Conservation (phyloP, 2,329 filamentous ascomycete species). For the Acrodontium crateriforme region DNA sequence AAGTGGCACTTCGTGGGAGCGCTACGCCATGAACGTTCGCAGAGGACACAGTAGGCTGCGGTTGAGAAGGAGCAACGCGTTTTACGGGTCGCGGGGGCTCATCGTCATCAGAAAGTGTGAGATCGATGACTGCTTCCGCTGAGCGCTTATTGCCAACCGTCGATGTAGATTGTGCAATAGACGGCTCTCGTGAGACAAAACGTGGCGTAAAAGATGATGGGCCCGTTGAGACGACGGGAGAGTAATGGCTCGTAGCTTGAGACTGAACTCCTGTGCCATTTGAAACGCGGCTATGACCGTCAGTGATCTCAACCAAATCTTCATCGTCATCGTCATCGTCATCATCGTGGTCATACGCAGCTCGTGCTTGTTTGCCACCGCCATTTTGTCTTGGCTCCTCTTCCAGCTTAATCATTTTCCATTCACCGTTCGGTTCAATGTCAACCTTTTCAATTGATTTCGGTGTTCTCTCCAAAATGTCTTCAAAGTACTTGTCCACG, state of each 20-base stretch:
- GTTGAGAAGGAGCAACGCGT: too few relatives aligned
- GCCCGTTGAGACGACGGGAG: too few relatives aligned
- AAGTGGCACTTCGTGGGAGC: too few relatives aligned
- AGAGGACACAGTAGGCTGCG: too few relatives aligned
- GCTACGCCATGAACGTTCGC: too few relatives aligned
- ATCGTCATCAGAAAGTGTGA: conserved; percentile 36
- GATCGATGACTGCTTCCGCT: conserved; percentile 33
- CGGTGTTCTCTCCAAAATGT: conserved; percentile 66
- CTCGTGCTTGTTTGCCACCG: conserved; percentile 21
- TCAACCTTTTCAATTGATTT: conserved; percentile 68
- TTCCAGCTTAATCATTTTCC: conserved; percentile 42
- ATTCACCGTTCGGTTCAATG: conserved; percentile 75
- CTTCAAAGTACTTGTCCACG: conserved; percentile 80
- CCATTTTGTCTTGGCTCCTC: conserved; percentile 24
- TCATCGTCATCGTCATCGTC: conserved; percentile 31
- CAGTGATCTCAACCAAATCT: conserved; percentile 32
- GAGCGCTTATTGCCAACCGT: conserved; percentile 28
- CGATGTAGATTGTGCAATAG: conserved; percentile 19
- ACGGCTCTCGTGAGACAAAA: conserved; percentile 30
- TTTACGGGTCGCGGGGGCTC: conserved; percentile 23
- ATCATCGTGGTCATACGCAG: conserved; percentile 26
- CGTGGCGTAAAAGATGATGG: too few relatives aligned
- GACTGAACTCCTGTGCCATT: conserved; percentile 22
- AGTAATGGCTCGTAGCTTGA: conserved; percentile 24
- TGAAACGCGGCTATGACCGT: conserved; percentile 18